Percentiles rank a stretch among this genome's conserved stretches.
phyloP scores from a whole-genome alignment of 2,329 filamentous ascomycete genomes.

The Calonectria leucothoes region DNA sequence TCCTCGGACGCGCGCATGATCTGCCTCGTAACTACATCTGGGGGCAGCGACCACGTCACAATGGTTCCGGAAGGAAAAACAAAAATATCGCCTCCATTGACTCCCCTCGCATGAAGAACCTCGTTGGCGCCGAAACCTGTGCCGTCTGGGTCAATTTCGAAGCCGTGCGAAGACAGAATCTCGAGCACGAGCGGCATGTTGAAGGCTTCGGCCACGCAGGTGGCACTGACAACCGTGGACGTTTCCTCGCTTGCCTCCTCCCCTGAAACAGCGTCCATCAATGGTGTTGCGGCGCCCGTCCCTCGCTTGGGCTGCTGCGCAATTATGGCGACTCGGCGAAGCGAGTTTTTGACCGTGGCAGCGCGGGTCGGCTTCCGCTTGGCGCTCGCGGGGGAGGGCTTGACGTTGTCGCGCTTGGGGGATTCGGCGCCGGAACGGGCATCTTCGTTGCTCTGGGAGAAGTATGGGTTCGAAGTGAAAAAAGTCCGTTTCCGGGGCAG shows the following conservation, averaged over 20 bases:
- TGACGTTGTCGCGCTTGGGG: constrained; percentile 30
- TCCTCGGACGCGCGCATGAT: constrained; percentile 82
- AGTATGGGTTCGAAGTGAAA: constrained; percentile 73
- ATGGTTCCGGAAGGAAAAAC: constrained; percentile 95
- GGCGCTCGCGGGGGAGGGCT: constrained; percentile 30
- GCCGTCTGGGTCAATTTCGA: constrained; percentile 70
- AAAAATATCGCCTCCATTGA: constrained; percentile 86
- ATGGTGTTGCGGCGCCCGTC: constrained; percentile 46
- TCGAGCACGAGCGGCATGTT: constrained; percentile 71
- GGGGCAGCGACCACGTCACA: constrained; percentile 89
- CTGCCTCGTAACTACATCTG: constrained; percentile 79
- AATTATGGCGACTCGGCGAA: constrained; percentile 87
- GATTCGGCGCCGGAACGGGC: constrained; percentile 34
- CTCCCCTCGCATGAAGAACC: constrained; percentile 71
- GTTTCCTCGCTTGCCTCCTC: constrained; percentile 48
- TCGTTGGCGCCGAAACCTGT: constrained; percentile 71
- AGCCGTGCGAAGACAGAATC: constrained; percentile 69
- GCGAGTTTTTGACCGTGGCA: constrained; percentile 73
- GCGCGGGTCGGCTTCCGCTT: constrained; percentile 61
- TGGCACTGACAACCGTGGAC: constrained; percentile 64
- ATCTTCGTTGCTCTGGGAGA: constrained; percentile 56
- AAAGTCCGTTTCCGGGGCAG: constrained; percentile 70
- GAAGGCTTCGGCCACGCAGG: constrained; percentile 73
- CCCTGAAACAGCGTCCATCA: not conserved
- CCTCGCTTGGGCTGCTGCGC: constrained; percentile 72